Percentiles rank a stretch among this genome's conserved stretches.
phyloP scores from a whole-genome alignment of 1,139 yeast genomes.

The Oligophagozyma castellii region DNA sequence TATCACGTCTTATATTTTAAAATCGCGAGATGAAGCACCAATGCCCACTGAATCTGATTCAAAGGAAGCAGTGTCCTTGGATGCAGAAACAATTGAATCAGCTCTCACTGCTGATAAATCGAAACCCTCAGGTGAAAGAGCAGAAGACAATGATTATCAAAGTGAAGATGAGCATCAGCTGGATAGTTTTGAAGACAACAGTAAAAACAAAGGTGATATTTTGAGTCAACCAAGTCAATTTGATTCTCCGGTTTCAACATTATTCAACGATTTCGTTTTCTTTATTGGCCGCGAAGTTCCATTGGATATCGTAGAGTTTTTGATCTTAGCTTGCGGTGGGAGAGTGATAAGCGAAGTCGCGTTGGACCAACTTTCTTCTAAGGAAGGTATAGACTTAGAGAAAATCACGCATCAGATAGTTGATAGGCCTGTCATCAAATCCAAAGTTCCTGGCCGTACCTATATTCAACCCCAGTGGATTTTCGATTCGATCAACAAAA shows the following conservation, averaged over 20 bases:
- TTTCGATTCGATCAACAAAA: constrained; percentile 79
- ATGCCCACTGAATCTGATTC: constrained; percentile 32
- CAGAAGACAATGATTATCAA: constrained; percentile 28
- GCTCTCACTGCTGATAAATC: constrained; percentile 33
- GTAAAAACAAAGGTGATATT: constrained; percentile 58
- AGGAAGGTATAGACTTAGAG: constrained; percentile 41
- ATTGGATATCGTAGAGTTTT: constrained; percentile 76
- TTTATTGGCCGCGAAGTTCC: constrained; percentile 94
- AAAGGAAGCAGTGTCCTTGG: constrained; percentile 25
- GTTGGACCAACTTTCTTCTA: constrained; percentile 49
- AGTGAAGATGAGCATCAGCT: constrained; percentile 37
- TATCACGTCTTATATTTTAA: constrained; percentile 65
- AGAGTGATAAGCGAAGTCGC: constrained; percentile 75
- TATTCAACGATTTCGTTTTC: constrained; percentile 67
- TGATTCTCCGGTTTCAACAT: constrained; percentile 40
- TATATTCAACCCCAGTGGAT: constrained; percentile 98
- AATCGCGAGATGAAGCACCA: constrained; percentile 32
- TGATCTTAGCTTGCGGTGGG: constrained; percentile 83
- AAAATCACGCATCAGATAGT: constrained; percentile 84
- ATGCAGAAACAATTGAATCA: constrained; percentile 24
- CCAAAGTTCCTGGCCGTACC: constrained; percentile 80
- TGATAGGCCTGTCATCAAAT: constrained; percentile 73
- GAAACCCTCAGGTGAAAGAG: constrained; percentile 25
- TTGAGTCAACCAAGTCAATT: constrained; percentile 67
- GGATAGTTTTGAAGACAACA: constrained; percentile 56